A percentile compares a stretch with the other conserved stretches of the same genome.
phyloP scores from a whole-genome alignment of 176 grass and related monocot species.

The Paspalum vaginatum region DNA sequence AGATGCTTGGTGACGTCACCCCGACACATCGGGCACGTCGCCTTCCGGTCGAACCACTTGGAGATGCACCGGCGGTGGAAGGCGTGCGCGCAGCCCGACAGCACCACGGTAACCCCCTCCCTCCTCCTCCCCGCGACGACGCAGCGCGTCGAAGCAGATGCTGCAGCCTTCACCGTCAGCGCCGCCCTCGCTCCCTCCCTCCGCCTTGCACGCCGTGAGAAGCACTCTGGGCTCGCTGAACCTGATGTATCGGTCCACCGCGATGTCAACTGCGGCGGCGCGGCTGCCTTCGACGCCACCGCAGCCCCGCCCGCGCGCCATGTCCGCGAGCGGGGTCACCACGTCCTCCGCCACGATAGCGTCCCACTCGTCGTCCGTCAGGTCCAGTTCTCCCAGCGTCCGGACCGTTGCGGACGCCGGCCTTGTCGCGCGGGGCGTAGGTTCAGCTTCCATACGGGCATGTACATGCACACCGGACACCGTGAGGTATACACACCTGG shows the following conservation, averaged over 20 bases:
- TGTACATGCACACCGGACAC: too few species aligned
- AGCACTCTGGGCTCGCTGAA: background rate
- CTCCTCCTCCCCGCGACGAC: background rate
- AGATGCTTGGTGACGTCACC: background rate
- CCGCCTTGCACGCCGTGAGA: background rate
- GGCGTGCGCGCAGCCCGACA: background rate
- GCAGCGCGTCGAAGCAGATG: slow-evolving; percentile 1
- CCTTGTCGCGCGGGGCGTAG: too few species aligned
- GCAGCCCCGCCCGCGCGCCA: too few species aligned
- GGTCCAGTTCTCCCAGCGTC: background rate
- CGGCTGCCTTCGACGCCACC: too few species aligned
- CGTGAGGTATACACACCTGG: too few species aligned
- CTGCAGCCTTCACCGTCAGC: background rate
- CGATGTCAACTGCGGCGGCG: background rate
- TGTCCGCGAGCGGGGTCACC: background rate
- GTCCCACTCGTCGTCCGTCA: background rate
- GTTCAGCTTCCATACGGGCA: too few species aligned
- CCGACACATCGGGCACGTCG: slow-evolving; percentile 16
- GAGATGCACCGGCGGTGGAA: slow-evolving; percentile 12
- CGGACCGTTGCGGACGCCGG: too few species aligned
- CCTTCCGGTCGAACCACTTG: background rate
- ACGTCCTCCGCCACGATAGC: background rate
- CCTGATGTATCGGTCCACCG: background rate
- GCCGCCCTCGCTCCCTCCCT: too few species aligned
- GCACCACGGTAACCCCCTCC: too few species aligned